Evolutionary conservation across 257 asterid genomes (phyloP).

Genomic region (Scutellaria baicalensis): DNA sequence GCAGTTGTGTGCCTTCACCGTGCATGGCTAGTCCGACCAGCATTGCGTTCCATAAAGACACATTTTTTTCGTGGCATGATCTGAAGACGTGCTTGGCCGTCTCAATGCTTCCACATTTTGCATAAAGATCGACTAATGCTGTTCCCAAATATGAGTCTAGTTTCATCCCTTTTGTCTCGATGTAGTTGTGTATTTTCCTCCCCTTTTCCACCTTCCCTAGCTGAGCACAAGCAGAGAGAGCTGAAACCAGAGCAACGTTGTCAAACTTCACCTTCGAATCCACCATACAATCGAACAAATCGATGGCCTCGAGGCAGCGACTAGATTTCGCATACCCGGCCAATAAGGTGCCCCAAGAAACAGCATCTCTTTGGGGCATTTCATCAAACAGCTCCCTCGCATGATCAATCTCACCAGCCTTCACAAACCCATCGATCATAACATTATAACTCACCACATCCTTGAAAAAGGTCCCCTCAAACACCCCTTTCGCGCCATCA

Average conservation of each 20-base stretch:
- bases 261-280: conserved; percentile 27
- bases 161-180: conserved; percentile 23
- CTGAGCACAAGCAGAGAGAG: conserved; percentile 79
- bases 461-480: conserved; percentile 38
- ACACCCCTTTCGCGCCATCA: conserved; percentile 34
- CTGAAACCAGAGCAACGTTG: conserved; percentile 58
- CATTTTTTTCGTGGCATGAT: conserved; percentile 29
- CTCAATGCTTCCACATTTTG: conserved; percentile 72
- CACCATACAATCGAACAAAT: conserved; percentile 53
- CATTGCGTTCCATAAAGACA: conserved; percentile 81
- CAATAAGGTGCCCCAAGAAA: conserved; percentile 74
- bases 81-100: conserved; percentile 48
- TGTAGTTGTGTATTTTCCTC: conserved; percentile 37
- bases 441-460: conserved; percentile 73
- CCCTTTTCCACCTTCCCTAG: conserved; percentile 65
- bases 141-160: conserved; percentile 63
- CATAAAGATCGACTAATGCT: conserved; percentile 68
- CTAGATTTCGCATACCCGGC: conserved; percentile 66
- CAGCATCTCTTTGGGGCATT: conserved; percentile 57
- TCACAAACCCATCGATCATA: conserved; percentile 65
- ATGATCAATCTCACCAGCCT: conserved; percentile 45
- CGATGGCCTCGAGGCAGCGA: conserved; percentile 46
- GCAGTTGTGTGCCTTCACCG: conserved; percentile 41
- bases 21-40: conserved; percentile 74
- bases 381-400: conserved; percentile 59